Conservation (phyloP, 106 monocot genomes). For the Dioscorea dumetorum region DNA sequence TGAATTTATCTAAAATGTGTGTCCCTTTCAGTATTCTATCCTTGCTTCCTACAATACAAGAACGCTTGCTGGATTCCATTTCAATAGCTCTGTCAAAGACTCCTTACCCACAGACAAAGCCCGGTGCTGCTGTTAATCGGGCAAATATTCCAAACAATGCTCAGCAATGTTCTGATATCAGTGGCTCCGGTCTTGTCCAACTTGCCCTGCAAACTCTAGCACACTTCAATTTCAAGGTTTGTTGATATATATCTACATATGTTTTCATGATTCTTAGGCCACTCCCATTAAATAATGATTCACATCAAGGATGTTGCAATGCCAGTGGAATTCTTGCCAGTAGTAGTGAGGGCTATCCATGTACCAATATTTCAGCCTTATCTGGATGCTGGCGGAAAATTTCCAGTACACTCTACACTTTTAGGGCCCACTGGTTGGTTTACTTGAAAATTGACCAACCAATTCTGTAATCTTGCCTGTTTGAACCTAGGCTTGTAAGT, state of each 20-base stretch:
- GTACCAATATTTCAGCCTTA: too few relatives aligned
- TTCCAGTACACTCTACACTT: too few relatives aligned
- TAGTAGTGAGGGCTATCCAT: too few relatives aligned
- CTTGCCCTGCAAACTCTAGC: slow-evolving; percentile 88
- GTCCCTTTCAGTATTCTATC: slow-evolving; percentile 67
- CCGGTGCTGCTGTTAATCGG: slow-evolving; percentile 24
- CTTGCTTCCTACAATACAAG: slow-evolving; percentile 80
- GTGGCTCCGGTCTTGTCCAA: slow-evolving; percentile 62
- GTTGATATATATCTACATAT: neutral
- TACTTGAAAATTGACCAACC: too few relatives aligned
- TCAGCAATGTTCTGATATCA: slow-evolving; percentile 58
- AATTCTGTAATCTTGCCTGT: too few relatives aligned
- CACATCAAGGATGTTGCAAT: too few relatives aligned
- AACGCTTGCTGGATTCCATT: slow-evolving; percentile 79
- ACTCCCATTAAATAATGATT: too few relatives aligned
- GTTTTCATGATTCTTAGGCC: neutral
- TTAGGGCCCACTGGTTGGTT: too few relatives aligned
- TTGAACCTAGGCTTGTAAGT: too few relatives aligned
- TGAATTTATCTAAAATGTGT: slow-evolving; percentile 2
- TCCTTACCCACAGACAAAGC: slow-evolving; percentile 47
- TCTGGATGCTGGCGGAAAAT: too few relatives aligned
- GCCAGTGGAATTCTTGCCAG: too few relatives aligned
- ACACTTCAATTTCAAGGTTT: slow-evolving; percentile 83
- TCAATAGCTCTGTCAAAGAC: slow-evolving; percentile 66
- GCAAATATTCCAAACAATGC: slow-evolving; percentile 26